Percentiles rank a stretch among this genome's conserved stretches.
These are phyloP conservation scores for Aureobasidium sp. DNA, from an alignment of 2,329 filamentous ascomycete genomes.

Conservation along the genomic window DNA sequence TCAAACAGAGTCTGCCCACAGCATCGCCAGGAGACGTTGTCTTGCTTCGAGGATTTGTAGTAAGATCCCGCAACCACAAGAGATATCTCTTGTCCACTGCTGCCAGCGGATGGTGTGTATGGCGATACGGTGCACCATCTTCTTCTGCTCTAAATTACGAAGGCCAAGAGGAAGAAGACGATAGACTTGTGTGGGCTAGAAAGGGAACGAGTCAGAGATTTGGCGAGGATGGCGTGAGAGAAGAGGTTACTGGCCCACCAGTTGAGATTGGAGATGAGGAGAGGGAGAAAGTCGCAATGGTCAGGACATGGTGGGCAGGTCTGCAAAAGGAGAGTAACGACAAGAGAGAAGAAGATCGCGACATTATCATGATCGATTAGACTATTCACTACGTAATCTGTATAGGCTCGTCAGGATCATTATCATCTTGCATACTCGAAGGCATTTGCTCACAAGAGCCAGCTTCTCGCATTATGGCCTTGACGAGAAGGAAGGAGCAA, in stretches of 20 bases:
- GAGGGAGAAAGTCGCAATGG: constrained; percentile 30
- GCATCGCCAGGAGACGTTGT: constrained; percentile 36
- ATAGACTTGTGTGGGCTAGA: constrained; percentile 21
- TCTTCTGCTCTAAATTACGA: constrained; percentile 18
- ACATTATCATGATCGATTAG: not conserved
- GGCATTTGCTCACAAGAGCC: not conserved
- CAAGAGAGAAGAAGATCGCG: not conserved
- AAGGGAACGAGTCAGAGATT: constrained; percentile 4
- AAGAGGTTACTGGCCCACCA: constrained; percentile 37
- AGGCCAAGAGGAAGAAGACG: constrained; percentile 13
- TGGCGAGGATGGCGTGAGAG: constrained; percentile 22
- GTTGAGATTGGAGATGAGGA: constrained; percentile 40
- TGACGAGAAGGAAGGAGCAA: not conserved
- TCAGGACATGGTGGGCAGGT: constrained; percentile 33
- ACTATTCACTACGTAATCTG: not conserved
- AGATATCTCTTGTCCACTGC: constrained; percentile 33
- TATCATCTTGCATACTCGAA: not conserved
- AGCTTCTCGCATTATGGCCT: not conserved
- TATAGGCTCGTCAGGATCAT: not conserved
- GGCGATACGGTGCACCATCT: constrained; percentile 24
- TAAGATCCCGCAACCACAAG: constrained; percentile 31
- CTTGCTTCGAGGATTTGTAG: constrained; percentile 34
- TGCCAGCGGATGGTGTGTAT: constrained; percentile 40
- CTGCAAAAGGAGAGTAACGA: not conserved
- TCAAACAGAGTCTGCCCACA: constrained; percentile 32